Percentiles rank a stretch among this genome's conserved stretches.
These are phyloP conservation scores for Pleurotus pulmonarius DNA, from an alignment of 768 basidiomycete species.

Conservation along the genomic window DNA sequence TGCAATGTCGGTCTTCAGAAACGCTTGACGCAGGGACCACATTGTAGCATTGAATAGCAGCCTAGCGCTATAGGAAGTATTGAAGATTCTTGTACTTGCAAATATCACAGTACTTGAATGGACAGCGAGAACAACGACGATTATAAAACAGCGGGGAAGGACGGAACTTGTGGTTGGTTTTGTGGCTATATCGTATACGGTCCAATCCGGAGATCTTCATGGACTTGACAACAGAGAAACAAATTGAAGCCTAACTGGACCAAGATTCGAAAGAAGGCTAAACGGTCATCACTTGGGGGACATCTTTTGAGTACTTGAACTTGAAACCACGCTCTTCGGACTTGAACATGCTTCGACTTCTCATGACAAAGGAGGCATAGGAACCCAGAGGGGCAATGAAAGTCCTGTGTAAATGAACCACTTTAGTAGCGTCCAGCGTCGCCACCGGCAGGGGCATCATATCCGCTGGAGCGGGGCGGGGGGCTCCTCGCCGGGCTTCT, in stretches of 20 bases:
- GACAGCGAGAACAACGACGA: conserved; percentile 39
- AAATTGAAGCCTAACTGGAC: conserved; percentile 48
- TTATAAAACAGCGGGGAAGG: conserved; percentile 50
- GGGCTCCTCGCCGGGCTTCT: conserved; percentile 75
- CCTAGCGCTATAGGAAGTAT: conserved; percentile 13
- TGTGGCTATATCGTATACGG: conserved; percentile 46
- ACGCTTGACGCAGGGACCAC: neutral
- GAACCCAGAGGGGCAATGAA: conserved; percentile 7
- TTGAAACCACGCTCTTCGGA: conserved; percentile 31
- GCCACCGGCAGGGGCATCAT: conserved; percentile 23
- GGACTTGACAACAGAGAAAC: conserved; percentile 38
- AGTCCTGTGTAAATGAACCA: conserved; percentile 7
- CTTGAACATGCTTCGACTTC: conserved; percentile 15
- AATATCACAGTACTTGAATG: conserved; percentile 42
- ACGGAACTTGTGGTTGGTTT: conserved; percentile 51
- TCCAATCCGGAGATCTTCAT: conserved; percentile 43
- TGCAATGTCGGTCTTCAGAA: no score
- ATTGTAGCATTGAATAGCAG: conserved; percentile 6
- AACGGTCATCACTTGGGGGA: conserved; percentile 32
- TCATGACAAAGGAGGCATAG: conserved; percentile 9
- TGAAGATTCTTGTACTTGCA: conserved; percentile 38
- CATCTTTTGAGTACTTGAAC: conserved; percentile 37
- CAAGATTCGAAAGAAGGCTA: conserved; percentile 34
- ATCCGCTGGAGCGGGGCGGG: conserved; percentile 39
- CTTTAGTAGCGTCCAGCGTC: conserved; percentile 33